phyloP scores from a whole-genome alignment of 768 basidiomycete species.

The Pulveroboletus frians region DNA sequence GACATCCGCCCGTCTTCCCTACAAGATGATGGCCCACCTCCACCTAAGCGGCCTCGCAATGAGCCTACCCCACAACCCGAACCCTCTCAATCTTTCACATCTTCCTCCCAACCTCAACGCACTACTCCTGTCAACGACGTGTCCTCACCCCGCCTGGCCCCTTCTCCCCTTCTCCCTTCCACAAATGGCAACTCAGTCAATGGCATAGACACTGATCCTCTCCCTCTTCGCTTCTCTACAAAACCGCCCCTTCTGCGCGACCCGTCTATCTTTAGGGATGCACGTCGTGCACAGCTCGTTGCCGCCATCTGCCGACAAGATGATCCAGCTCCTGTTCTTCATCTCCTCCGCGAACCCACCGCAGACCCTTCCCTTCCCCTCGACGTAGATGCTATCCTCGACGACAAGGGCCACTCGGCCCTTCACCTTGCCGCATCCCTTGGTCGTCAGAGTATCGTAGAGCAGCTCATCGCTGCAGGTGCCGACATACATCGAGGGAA shows the following conservation, averaged over 20 bases:
- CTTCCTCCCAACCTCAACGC: conserved; percentile 20
- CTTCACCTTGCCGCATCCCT: conserved; percentile 90
- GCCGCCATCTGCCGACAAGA: conserved; percentile 66
- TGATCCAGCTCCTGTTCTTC: conserved; percentile 57
- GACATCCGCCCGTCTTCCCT: conserved; percentile 45
- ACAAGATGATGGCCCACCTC: conserved; percentile 61
- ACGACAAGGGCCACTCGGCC: conserved; percentile 92
- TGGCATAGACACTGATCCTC: conserved; percentile 40
- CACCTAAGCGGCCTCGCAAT: conserved; percentile 65
- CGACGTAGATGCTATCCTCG: conserved; percentile 82
- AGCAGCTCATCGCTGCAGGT: conserved; percentile 66
- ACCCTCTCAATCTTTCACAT: conserved; percentile 17
- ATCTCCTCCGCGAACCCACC: conserved; percentile 60
- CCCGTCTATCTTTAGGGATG: conserved; percentile 43
- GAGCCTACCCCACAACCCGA: conserved; percentile 41
- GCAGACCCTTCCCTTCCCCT: conserved; percentile 33
- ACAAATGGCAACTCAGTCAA: conserved; percentile 42
- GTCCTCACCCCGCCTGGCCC: conserved; percentile 37
- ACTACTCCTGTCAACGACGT: conserved; percentile 31
- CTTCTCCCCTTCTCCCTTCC: conserved; percentile 41
- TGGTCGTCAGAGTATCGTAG: conserved; percentile 61
- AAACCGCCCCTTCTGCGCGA: conserved; percentile 59
- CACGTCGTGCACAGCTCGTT: conserved; percentile 57
- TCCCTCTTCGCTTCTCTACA: conserved; percentile 59
- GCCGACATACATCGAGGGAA: conserved; percentile 92